Base-by-base conservation (phyloP, 1,139 yeast species). In the Saccharomycopsis hybrid region DNA sequence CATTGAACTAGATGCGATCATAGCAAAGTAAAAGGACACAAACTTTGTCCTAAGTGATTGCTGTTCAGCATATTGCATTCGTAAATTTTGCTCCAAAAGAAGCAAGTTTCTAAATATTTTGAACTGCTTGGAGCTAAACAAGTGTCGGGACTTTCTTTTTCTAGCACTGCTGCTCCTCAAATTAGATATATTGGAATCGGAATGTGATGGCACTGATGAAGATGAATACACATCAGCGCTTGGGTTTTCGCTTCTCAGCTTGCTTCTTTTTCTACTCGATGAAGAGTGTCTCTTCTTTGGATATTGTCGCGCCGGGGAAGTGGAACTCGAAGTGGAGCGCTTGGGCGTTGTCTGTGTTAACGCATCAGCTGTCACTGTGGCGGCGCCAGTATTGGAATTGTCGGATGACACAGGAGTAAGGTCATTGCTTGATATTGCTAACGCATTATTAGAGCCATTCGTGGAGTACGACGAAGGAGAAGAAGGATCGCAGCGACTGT, bases 21-120 rank as follows among this genome's bases (percentile, higher is more conserved):
- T 47, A 33, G 56, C 65, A 65, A 35, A 67, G 59, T n/a, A 69
- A 62, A 92, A 90, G 4, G 80, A 69, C 39, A 87, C 72, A 62
- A 89, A 88, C 57, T 86, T 85, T 54, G 87, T 72, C 57, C 95
- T 72, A 56, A 88, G 68, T 5, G 77, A 71, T 53, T 80, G 74
- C 61, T 87, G 90, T 53, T 80, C 83, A n/a, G 74, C 70, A 43
- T 84, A 86, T 65, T 90, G 97, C 56, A 77, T 81, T 41, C 97
- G 73, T 49, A 90, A 68, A 53, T 87, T 82, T 61, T 89, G 96
- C 64, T 92, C 98, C 49, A 89, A 64, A 29, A 90, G 84, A 46
- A 92, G 71, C 57, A 92, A 66, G 63, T 89, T 88, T 48, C 95
- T 76, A 60, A 85, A 87, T 27, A 85, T 78, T 67, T 82, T 81